Conservation (phyloP, 208 protist genomes). For the Trypanosoma congolense region DNA sequence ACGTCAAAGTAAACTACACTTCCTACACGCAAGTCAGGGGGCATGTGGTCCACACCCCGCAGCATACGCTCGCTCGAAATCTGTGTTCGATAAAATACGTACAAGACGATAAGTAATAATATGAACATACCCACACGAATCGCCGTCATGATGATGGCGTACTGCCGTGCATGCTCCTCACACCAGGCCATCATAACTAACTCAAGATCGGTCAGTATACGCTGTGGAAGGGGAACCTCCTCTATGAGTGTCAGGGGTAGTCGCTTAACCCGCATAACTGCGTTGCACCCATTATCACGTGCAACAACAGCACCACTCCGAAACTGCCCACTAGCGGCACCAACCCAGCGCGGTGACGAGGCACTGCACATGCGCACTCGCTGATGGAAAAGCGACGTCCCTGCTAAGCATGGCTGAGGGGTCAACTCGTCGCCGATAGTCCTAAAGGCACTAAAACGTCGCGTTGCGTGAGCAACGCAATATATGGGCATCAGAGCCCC, state of each 20-base stretch:
- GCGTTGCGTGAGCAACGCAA: no score
- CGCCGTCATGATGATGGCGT: conserved; percentile 57
- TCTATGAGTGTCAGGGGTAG: conserved; percentile 81
- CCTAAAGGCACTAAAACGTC: no score
- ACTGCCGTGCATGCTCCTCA: conserved; percentile 80
- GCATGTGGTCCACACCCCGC: conserved; percentile 83
- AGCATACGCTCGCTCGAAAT: conserved; percentile 71
- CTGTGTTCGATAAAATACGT: conserved; percentile 79
- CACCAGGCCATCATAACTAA: conserved; percentile 88
- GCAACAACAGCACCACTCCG: conserved; percentile 50
- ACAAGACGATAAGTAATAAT: conserved; percentile 70
- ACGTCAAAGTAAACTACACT: conserved; percentile 88
- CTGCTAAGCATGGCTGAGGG: no score
- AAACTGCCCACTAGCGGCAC: not conserved
- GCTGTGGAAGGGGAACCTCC: conserved; percentile 72
- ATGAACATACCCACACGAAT: conserved; percentile 62
- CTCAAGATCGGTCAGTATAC: conserved; percentile 74
- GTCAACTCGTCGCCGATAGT: not conserved
- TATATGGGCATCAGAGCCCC: no score
- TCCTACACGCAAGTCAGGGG: conserved; percentile 73
- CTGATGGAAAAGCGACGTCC: no score
- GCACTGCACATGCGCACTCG: not conserved
- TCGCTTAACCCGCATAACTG: conserved; percentile 51
- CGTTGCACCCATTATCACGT: conserved; percentile 65
- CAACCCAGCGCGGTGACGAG: not conserved